These are phyloP conservation scores for Suhomyces pyralidae DNA, from an alignment of 805 yeast species.

Conservation along the genomic window DNA sequence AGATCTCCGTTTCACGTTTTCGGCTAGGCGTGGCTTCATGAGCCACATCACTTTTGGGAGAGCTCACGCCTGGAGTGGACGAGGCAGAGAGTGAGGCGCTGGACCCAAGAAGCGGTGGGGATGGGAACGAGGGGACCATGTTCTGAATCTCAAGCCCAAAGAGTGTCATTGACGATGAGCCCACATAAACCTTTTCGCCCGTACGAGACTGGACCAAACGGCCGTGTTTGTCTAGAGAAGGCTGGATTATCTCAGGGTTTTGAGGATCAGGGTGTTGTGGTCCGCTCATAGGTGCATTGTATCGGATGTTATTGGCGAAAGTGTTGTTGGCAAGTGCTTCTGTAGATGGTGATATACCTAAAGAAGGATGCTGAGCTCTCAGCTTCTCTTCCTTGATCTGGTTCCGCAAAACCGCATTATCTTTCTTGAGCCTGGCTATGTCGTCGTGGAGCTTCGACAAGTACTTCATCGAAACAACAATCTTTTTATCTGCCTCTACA, in stretches of 20 bases:
- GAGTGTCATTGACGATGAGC: slow-evolving; percentile 79
- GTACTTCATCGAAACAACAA: slow-evolving; percentile 71
- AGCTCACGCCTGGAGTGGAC: slow-evolving; percentile 9
- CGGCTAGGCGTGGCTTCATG: neutral
- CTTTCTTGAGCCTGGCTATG: slow-evolving; percentile 60
- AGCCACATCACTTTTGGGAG: slow-evolving; percentile 7
- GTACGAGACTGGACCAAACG: slow-evolving; percentile 70
- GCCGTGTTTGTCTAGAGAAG: slow-evolving; percentile 69
- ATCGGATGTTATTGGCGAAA: slow-evolving; percentile 14
- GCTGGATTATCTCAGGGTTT: slow-evolving; percentile 57
- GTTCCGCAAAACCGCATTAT: slow-evolving; percentile 56
- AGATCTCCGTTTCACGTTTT: slow-evolving; percentile 50
- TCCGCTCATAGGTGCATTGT: slow-evolving; percentile 8
- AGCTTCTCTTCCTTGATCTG: slow-evolving; percentile 30
- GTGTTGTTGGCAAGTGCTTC: slow-evolving; percentile 5
- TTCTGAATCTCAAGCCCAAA: slow-evolving; percentile 77
- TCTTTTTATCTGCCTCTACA: slow-evolving; percentile 66
- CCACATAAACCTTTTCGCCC: slow-evolving; percentile 73
- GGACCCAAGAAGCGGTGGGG: slow-evolving; percentile 11
- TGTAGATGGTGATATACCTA: neutral
- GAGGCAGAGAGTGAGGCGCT: slow-evolving; percentile 6
- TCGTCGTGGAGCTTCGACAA: slow-evolving; percentile 65
- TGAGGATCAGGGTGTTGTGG: neutral
- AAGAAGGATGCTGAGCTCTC: slow-evolving; percentile 3
- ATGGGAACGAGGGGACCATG: slow-evolving; percentile 42